phyloP scores from a whole-genome alignment of 371 early-diverging fungal genomes.

The Mucor saturninus region DNA sequence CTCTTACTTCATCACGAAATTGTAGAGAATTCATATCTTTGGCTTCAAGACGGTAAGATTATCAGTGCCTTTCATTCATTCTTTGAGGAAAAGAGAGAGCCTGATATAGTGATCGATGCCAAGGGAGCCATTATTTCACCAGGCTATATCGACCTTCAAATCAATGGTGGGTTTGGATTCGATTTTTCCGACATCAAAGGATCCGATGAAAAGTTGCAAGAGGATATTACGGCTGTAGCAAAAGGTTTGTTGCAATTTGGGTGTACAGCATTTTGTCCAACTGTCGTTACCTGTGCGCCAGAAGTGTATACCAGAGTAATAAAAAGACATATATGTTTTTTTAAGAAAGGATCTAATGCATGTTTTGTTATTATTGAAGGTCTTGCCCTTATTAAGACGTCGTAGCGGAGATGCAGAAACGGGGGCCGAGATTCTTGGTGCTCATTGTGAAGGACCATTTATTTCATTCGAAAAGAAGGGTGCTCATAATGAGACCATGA shows the following conservation, averaged over 20 bases:
- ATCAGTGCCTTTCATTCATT: slow-evolving; percentile 72
- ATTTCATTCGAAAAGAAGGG: slow-evolving; percentile 74
- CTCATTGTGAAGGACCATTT: slow-evolving; percentile 84
- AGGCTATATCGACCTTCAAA: slow-evolving; percentile 80
- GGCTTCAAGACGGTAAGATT: slow-evolving; percentile 75
- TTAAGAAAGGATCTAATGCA: background rate
- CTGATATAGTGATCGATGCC: slow-evolving; percentile 75
- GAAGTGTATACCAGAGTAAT: slow-evolving; percentile 72
- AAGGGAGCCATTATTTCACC: slow-evolving; percentile 71
- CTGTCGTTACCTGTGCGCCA: slow-evolving; percentile 75
- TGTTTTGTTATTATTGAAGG: slow-evolving; percentile 31
- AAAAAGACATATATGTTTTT: background rate
- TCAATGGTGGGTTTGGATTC: slow-evolving; percentile 81
- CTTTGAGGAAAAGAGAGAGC: slow-evolving; percentile 61
- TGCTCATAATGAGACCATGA: slow-evolving; percentile 67
- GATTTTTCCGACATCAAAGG: slow-evolving; percentile 71
- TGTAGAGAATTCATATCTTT: slow-evolving; percentile 69
- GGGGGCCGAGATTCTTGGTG: slow-evolving; percentile 78
- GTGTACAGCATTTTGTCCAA: slow-evolving; percentile 81
- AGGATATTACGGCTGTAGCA: slow-evolving; percentile 66
- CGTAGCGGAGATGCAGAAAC: slow-evolving; percentile 63
- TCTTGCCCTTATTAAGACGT: slow-evolving; percentile 65
- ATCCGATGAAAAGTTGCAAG: slow-evolving; percentile 42
- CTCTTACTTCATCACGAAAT: slow-evolving; percentile 71
- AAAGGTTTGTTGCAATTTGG: slow-evolving; percentile 75